Evolutionary conservation across 331 rosid genomes (phyloP).

Genomic region (Malus hybrid): DNA sequence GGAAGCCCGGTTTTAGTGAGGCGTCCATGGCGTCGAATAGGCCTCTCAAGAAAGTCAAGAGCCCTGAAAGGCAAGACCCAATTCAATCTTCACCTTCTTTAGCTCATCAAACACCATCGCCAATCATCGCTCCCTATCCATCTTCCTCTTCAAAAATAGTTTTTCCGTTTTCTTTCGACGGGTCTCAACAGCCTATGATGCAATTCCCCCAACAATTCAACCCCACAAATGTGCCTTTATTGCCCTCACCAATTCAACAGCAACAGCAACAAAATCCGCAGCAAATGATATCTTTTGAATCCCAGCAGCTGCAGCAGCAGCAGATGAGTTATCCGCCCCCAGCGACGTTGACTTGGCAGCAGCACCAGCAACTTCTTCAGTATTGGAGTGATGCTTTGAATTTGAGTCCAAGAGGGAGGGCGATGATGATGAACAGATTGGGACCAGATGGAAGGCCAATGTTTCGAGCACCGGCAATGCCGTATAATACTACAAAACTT

Average conservation of each 20-base stretch:
- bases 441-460: slow-evolving; percentile 40
- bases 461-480: slow-evolving; percentile 49
- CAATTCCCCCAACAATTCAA: slow-evolving; percentile 35
- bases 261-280: slow-evolving; percentile 33
- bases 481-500: slow-evolving; percentile 65
- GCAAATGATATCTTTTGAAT: slow-evolving; percentile 26
- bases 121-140: neutral
- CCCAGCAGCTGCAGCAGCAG: neutral
- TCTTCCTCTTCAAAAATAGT: slow-evolving; percentile 40
- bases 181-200: slow-evolving; percentile 27
- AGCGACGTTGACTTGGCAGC: neutral
- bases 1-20: slow-evolving; percentile 55
- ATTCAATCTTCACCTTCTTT: slow-evolving; percentile 17
- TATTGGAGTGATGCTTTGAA: slow-evolving; percentile 74
- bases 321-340: slow-evolving; percentile 34
- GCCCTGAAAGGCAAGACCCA: slow-evolving; percentile 41
- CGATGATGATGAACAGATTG: slow-evolving; percentile 56
- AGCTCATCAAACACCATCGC: slow-evolving; percentile 5
- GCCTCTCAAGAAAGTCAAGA: slow-evolving; percentile 67
- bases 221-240: slow-evolving; percentile 17
- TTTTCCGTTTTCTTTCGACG: slow-evolving; percentile 69
- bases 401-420: slow-evolving; percentile 62
- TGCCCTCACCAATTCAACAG: slow-evolving; percentile 21
- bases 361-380: slow-evolving; percentile 57
- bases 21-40: slow-evolving; percentile 42